Conservation (phyloP, 2,329 filamentous ascomycete species). For the Apiospora phragmitis region DNA sequence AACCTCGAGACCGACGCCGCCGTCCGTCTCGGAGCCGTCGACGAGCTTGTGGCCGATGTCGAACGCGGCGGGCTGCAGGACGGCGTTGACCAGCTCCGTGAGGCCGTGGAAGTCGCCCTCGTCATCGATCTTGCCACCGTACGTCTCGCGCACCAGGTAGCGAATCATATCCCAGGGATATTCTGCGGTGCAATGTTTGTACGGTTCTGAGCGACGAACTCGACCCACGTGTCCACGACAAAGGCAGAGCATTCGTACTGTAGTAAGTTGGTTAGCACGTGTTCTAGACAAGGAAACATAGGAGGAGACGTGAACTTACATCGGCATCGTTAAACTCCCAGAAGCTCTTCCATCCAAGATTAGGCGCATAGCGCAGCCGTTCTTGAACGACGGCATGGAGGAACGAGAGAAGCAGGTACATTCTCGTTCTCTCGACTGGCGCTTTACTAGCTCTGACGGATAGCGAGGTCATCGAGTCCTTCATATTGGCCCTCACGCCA, state of each 20-base stretch:
- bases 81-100: constrained; percentile 68
- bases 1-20: constrained; percentile 63
- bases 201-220: constrained; percentile 76
- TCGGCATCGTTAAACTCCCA: constrained; percentile 99
- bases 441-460: constrained; percentile 74
- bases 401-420: constrained; percentile 92
- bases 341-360: constrained; percentile 95
- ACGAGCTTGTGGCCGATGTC: constrained; percentile 92
- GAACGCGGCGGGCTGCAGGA: constrained; percentile 86
- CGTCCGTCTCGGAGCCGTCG: constrained; percentile 58
- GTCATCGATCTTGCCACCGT: constrained; percentile 96
- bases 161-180: constrained; percentile 95
- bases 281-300: constrained; percentile 2
- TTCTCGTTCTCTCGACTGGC: constrained; percentile 84
- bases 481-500: constrained; percentile 96
- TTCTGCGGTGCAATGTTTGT: constrained; percentile 93
- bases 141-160: constrained; percentile 88
- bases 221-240: constrained; percentile 94
- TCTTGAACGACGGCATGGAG: constrained; percentile 96
- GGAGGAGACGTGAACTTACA: constrained; percentile 59
- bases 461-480: constrained; percentile 87
- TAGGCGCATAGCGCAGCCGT: constrained; percentile 89
- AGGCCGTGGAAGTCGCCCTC: constrained; percentile 79
- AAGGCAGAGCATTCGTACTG: constrained; percentile 96
- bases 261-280: constrained; percentile 9